phyloP scores from a whole-genome alignment of 371 early-diverging fungal species.

The Circinella umbellata region DNA sequence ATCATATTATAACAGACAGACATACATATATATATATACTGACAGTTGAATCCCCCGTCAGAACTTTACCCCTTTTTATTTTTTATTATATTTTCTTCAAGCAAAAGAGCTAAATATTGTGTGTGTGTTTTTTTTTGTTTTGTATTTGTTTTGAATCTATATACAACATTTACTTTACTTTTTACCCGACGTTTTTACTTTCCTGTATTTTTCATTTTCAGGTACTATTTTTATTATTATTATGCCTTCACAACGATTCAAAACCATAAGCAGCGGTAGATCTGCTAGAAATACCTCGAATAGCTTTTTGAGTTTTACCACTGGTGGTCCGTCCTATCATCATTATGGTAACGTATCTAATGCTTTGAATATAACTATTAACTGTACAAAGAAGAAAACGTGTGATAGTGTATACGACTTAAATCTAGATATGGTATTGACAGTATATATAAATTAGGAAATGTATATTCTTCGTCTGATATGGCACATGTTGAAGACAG shows the following conservation, averaged over 20 bases:
- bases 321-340: conserved; percentile 10
- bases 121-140: no score
- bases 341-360: conserved; percentile 17
- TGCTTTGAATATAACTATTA: background rate
- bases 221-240: background rate
- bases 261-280: conserved; percentile 36
- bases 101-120: no score
- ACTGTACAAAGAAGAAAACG: background rate
- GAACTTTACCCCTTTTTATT: no score
- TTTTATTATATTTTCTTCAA: no score
- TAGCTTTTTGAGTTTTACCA: conserved; percentile 20
- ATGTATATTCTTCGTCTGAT: conserved; percentile 10
- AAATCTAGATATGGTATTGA: background rate
- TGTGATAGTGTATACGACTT: no score
- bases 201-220: background rate
- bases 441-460: conserved; percentile 7
- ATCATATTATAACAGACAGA: no score
- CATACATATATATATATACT: no score
- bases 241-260: conserved; percentile 47
- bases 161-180: no score
- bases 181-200: background rate
- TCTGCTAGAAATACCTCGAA: conserved; percentile 31
- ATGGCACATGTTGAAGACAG: conserved; percentile 15
- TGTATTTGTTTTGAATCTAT: no score
- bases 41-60: no score